Percentiles rank a stretch among this genome's conserved stretches.
phyloP scores from a whole-genome alignment of 805 yeast genomes.

The Candida coleopterorum region DNA sequence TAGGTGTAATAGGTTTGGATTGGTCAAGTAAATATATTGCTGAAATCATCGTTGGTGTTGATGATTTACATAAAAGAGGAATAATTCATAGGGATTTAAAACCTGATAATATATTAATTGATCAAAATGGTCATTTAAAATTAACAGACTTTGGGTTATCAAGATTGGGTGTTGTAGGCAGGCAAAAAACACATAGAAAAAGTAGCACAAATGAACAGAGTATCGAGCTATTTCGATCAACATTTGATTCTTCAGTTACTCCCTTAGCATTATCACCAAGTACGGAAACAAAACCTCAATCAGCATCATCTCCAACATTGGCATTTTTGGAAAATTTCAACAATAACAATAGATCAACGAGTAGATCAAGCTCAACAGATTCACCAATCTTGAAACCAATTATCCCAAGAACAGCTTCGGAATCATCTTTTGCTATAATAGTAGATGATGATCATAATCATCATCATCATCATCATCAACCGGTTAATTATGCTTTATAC shows the following conservation, averaged over 20 bases:
- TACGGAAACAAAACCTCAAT: constrained; percentile 17
- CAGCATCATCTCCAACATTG: constrained; percentile 8
- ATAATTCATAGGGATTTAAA: constrained; percentile 93
- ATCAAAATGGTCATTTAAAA: constrained; percentile 81
- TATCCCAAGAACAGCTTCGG: constrained; percentile 47
- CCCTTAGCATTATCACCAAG: constrained; percentile 42
- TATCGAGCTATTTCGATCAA: constrained; percentile 34
- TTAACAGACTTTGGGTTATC: constrained; percentile 94
- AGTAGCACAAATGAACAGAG: constrained; percentile 41
- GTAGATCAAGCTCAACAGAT: constrained; percentile 38
- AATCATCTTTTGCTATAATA: constrained; percentile 50
- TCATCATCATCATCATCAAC: constrained; percentile 11
- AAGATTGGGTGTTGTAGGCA: constrained; percentile 78
- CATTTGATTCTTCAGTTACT: constrained; percentile 29
- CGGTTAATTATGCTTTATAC: constrained; percentile 55
- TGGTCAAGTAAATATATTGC: constrained; percentile 87
- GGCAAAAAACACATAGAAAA: constrained; percentile 54
- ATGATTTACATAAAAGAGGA: constrained; percentile 81
- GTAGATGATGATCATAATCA: constrained; percentile 49
- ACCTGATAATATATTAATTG: constrained; percentile 90
- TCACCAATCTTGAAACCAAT: constrained; percentile 49
- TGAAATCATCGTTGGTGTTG: constrained; percentile 86
- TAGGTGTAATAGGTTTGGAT: constrained; percentile 78
- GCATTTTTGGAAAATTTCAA: constrained; percentile 8
- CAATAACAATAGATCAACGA: constrained; percentile 12